A percentile compares a stretch with the other conserved stretches of the same genome.
Conservation (phyloP, 352 stramenopile species). For the Peronosclerospora sorghi region DNA sequence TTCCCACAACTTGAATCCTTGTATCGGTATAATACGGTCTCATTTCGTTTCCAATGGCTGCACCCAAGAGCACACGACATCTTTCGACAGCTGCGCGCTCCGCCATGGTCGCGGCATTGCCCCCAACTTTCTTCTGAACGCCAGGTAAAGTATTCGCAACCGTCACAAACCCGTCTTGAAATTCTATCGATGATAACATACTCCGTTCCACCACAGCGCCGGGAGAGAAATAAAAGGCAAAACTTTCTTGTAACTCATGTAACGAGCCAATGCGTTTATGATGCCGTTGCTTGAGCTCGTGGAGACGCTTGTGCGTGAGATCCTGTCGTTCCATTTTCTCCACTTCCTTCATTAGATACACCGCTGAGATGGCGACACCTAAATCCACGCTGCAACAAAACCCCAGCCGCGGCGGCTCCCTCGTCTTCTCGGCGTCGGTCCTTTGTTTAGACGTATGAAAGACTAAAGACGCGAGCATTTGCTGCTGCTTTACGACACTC, state of each 20-base stretch:
- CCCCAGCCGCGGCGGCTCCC: constrained; percentile 32
- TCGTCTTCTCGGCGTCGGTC: background rate
- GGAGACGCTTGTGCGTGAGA: too few species aligned
- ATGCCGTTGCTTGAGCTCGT: too few species aligned
- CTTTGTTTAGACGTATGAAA: constrained; percentile 38
- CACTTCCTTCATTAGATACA: constrained; percentile 60
- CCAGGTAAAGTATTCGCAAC: constrained; percentile 44
- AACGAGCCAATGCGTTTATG: constrained; percentile 65
- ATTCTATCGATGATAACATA: constrained; percentile 69
- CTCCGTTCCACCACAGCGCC: constrained; percentile 72
- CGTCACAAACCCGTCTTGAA: constrained; percentile 56
- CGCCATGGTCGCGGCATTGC: constrained; percentile 74
- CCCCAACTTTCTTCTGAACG: constrained; percentile 58
- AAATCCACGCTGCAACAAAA: constrained; percentile 79
- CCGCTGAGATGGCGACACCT: constrained; percentile 62
- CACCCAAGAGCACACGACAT: constrained; percentile 57
- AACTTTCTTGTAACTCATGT: constrained; percentile 60
- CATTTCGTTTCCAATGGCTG: constrained; percentile 69
- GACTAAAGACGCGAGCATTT: constrained; percentile 52
- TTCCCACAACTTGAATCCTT: constrained; percentile 56
- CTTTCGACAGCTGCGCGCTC: constrained; percentile 56
- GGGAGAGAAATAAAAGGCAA: constrained; percentile 74
- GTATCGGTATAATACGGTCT: constrained; percentile 44
- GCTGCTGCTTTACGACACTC: constrained; percentile 39
- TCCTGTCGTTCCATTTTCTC: constrained; percentile 36